Conservation (phyloP, 768 basidiomycete genomes). For the Boletus coccyginus region DNA sequence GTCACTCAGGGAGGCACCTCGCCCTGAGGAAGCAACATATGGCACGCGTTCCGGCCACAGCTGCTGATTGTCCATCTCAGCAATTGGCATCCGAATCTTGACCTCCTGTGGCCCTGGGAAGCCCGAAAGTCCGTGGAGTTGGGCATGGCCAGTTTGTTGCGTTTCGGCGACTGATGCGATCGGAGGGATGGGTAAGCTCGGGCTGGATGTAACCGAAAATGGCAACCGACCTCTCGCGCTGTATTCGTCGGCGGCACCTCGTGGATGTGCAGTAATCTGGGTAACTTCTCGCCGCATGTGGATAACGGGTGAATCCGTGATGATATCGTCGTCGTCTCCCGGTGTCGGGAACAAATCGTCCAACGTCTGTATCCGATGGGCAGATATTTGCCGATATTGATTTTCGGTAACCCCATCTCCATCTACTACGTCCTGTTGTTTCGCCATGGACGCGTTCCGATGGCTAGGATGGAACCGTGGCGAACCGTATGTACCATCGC, state of each 20-base stretch:
- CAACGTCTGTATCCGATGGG: constrained; percentile 14
- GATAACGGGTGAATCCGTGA: constrained; percentile 29
- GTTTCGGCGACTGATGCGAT: constrained; percentile 12
- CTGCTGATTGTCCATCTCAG: constrained; percentile 4
- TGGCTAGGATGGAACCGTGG: constrained; percentile 9
- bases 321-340: background rate
- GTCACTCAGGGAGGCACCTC: background rate
- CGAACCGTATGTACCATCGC: constrained; percentile 11
- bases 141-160: constrained; percentile 1
- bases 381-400: constrained; percentile 4
- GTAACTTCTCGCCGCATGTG: constrained; percentile 14
- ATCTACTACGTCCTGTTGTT: constrained; percentile 5
- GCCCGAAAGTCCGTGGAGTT: constrained; percentile 26
- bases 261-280: constrained; percentile 7
- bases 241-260: constrained; percentile 6
- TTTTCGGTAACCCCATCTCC: constrained; percentile 5
- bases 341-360: constrained; percentile 28
- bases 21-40: constrained; percentile 1
- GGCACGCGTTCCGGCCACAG: constrained; percentile 8
- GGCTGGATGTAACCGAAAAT: constrained; percentile 5
- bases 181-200: constrained; percentile 5
- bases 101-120: constrained; percentile 23
- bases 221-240: constrained; percentile 12
- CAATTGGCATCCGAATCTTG: constrained; percentile 1
- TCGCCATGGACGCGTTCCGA: constrained; percentile 15